phyloP scores from a whole-genome alignment of 1,284 basidiomycete species.

The Moniliophthora roreri region DNA sequence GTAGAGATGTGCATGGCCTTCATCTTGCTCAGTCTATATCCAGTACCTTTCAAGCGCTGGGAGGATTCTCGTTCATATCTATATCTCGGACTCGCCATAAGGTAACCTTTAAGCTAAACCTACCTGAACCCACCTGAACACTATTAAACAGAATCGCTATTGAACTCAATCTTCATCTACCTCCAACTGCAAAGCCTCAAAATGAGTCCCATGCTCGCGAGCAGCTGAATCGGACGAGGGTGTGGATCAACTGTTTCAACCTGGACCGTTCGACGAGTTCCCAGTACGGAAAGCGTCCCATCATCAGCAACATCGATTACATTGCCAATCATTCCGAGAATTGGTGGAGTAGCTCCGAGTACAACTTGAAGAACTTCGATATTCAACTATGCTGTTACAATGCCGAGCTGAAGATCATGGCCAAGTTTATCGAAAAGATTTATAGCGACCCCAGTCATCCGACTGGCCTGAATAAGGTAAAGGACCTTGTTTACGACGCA shows the following conservation, averaged over 20 bases:
- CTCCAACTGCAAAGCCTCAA: constrained; percentile 62
- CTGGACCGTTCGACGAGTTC: constrained; percentile 79
- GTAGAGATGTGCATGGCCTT: constrained; percentile 76
- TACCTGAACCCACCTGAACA: neutral
- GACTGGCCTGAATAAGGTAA: neutral
- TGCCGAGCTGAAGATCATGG: constrained; percentile 63
- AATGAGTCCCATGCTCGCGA: constrained; percentile 79
- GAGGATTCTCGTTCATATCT: constrained; percentile 81
- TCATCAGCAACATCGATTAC: constrained; percentile 74
- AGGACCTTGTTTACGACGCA: neutral
- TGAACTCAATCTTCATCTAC: constrained; percentile 82
- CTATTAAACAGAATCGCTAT: constrained; percentile 60
- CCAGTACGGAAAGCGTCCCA: constrained; percentile 81
- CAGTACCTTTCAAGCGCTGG: constrained; percentile 71
- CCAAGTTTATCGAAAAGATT: constrained; percentile 59
- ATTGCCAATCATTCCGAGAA: constrained; percentile 70
- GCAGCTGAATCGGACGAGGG: constrained; percentile 82
- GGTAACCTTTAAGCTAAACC: constrained; percentile 37
- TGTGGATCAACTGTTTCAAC: constrained; percentile 87
- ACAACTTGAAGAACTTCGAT: constrained; percentile 71
- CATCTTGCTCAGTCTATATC: constrained; percentile 72
- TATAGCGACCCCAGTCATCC: constrained; percentile 68
- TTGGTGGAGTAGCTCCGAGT: constrained; percentile 72
- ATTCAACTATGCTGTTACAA: constrained; percentile 77
- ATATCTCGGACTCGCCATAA: constrained; percentile 76